Evolutionary conservation across 805 yeast species (phyloP).

Genomic region (Debaryomyces maramus): DNA sequence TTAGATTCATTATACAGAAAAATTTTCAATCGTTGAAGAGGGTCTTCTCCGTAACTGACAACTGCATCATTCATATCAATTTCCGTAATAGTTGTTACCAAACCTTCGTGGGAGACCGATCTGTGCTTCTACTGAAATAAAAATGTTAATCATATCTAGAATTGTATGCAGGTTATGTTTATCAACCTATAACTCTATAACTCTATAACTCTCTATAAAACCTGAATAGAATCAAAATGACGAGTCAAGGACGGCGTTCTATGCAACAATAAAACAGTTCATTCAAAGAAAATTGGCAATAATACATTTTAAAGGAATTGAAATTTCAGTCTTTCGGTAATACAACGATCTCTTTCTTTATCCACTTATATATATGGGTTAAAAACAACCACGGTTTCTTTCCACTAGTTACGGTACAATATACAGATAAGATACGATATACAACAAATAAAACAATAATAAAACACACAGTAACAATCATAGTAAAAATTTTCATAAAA

Average conservation of each 20-base stretch:
- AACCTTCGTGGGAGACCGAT: too few relatives aligned
- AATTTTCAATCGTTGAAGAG: slow-evolving; percentile 30
- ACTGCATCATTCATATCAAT: neutral
- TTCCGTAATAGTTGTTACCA: too few relatives aligned
- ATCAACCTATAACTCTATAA: neutral
- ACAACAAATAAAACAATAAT: slow-evolving; percentile 12
- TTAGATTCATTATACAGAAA: slow-evolving; percentile 17
- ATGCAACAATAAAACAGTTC: neutral
- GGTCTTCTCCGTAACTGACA: slow-evolving; percentile 31
- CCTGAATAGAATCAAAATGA: neutral
- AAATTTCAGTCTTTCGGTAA: neutral
- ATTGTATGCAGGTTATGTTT: slow-evolving; percentile 1
- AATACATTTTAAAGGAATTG: slow-evolving; percentile 2
- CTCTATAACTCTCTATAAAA: slow-evolving; percentile 1
- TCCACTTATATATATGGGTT: slow-evolving; percentile 4
- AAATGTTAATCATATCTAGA: too few relatives aligned
- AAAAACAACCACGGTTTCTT: slow-evolving; percentile 9
- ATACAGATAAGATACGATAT: slow-evolving; percentile 9
- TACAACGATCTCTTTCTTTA: slow-evolving; percentile 1
- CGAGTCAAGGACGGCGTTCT: neutral
- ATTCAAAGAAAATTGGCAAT: slow-evolving; percentile 1
- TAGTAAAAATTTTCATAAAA: neutral
- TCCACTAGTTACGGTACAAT: slow-evolving; percentile 9
- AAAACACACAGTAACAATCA: slow-evolving; percentile 4
- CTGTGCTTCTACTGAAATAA: too few relatives aligned